Evolutionary conservation across 164 flowering plant genomes (phyloP).

Genomic region (Sextonia rubra): DNA sequence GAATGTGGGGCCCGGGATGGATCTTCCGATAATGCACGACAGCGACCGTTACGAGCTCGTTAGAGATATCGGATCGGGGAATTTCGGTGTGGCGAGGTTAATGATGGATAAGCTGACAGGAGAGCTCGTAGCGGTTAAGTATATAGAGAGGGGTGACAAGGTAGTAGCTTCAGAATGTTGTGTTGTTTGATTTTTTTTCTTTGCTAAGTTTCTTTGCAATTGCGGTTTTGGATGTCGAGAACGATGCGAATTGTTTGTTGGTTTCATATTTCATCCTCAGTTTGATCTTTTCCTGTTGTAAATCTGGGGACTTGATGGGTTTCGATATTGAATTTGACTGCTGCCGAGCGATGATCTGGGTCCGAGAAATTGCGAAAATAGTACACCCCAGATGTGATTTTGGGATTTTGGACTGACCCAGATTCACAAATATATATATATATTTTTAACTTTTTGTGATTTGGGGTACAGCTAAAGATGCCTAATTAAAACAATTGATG

Average conservation of each 20-base stretch:
- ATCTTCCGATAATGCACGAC: constrained; percentile 85
- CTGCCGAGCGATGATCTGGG: not conserved
- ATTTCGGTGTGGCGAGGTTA: constrained; percentile 81
- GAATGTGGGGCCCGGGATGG: constrained; percentile 60
- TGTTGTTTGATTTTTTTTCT: not conserved
- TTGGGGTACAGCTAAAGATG: no score
- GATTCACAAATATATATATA: no score
- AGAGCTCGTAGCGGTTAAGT: constrained; percentile 88
- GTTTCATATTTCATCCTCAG: not conserved
- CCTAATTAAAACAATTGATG: no score
- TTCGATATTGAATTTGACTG: not conserved
- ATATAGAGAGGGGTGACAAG: constrained; percentile 94
- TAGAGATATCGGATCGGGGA: constrained; percentile 77
- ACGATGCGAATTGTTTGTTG: not conserved
- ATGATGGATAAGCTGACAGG: constrained; percentile 71
- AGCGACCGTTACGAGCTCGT: constrained; percentile 85
- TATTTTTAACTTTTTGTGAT: no score
- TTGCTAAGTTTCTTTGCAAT: not conserved
- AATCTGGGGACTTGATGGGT: not conserved
- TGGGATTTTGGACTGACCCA: no score
- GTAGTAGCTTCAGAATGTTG: constrained; percentile 20
- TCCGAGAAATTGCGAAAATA: not conserved
- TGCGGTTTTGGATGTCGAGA: not conserved
- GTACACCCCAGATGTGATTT: no score
- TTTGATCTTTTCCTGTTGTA: not conserved